These are phyloP conservation scores for Cucurbitaria berberidis DNA, from an alignment of 2,329 filamentous ascomycete species.

Conservation along the genomic window DNA sequence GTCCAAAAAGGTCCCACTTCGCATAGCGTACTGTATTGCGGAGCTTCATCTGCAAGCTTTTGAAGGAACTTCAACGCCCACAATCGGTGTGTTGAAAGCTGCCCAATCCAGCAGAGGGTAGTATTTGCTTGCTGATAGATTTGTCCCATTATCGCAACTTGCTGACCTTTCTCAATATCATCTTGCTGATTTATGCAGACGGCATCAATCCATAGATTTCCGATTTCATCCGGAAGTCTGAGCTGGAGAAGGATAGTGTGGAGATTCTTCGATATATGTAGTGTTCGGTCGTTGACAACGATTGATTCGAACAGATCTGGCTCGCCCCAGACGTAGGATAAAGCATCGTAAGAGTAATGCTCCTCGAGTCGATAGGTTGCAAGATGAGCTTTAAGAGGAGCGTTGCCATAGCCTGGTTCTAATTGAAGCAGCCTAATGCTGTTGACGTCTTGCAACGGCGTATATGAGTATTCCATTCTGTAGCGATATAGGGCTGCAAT, in stretches of 20 bases:
- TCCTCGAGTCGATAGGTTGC: background rate
- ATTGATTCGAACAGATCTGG: background rate
- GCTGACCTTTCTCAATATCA: background rate
- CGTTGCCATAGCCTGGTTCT: background rate
- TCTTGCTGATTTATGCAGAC: slow-evolving; percentile 5
- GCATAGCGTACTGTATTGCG: background rate
- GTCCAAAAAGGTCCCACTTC: background rate
- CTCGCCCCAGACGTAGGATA: background rate
- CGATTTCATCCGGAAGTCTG: background rate
- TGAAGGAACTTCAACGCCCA: background rate
- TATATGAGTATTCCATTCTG: background rate
- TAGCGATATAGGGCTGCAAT: background rate
- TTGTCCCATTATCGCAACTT: slow-evolving; percentile 1
- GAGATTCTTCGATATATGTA: background rate
- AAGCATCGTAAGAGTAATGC: background rate
- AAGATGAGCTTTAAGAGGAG: background rate
- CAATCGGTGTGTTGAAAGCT: background rate
- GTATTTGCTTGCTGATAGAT: background rate
- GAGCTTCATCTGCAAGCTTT: background rate
- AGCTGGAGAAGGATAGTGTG: background rate
- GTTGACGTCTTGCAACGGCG: background rate
- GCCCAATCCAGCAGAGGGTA: slow-evolving; percentile 3
- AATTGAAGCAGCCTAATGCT: background rate
- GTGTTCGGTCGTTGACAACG: background rate
- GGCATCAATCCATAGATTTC: slow-evolving; percentile 4